Evolutionary conservation across 1,284 basidiomycete species (phyloP), one percentile per base, ranked within the genome.

Genomic region (Cutaneotrichosporon sp.): DNA sequence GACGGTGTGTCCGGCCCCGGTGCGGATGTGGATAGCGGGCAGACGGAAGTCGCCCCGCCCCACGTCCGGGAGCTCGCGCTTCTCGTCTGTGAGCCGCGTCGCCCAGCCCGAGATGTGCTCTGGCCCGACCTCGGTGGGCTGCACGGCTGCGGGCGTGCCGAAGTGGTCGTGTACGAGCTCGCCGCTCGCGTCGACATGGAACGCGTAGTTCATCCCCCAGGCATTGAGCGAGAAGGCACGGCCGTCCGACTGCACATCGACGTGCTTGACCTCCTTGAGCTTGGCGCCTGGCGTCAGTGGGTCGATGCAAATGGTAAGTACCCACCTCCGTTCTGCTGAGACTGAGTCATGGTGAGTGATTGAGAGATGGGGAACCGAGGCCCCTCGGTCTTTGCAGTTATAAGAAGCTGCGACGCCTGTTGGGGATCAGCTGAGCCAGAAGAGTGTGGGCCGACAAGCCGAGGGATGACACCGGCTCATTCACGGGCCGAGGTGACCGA

Each of bases 111-210:
- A 50, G 18, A 57, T 29, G 24, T 38, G 29, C 18, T 29, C 54
- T 4, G n/a, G 29, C 6, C 20, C 16, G 11, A 29, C 29, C 46
- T 49, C 56, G 10, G 46, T 34, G 7, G 56, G 56, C 31, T 38
- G 38, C 13, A 56, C 52, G 3, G 20, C 46, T 18, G 59, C 59
- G 14, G 49, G 55, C 16, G 47, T 46, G 9, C 29, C 53, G 50
- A 68, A 73, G 65, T 75, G 70, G 47, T 66, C 66, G 52, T 67
- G 65, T 2, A 72, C 52, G 14, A 75, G 63, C 8, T 74, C 71
- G 25, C 66, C 66, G 16, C 53, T 34, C 13, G 38, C 56, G 36
- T 64, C 69, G 54, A 57, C 56, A 16, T 57, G 56, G 11, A 57
- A 27, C 10, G 22, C 22, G 46, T 57, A 57, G 20, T 25, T n/a